Evolutionary conservation across 768 basidiomycete genomes (phyloP).

Genomic region (Pisolithus orientalis): DNA sequence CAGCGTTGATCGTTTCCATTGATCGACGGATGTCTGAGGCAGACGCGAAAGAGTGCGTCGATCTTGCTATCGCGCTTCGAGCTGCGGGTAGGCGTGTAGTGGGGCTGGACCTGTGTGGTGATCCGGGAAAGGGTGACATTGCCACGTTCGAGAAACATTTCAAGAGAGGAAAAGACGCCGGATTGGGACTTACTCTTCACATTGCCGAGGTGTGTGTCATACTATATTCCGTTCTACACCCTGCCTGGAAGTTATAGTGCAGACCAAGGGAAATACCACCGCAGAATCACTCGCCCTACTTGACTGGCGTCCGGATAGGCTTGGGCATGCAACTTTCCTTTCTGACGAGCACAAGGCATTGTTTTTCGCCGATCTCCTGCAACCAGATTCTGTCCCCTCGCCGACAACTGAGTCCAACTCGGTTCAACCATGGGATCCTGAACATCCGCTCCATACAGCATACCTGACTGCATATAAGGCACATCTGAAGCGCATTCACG

Average conservation of each 20-base stretch:
- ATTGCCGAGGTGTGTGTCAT: conserved; percentile 64
- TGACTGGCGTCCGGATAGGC: conserved; percentile 54
- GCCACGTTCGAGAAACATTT: conserved; percentile 45
- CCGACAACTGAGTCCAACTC: conserved; percentile 11
- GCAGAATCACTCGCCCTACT: conserved; percentile 59
- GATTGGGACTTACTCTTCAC: conserved; percentile 72
- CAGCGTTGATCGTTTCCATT: conserved; percentile 67
- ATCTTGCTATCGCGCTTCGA: conserved; percentile 49
- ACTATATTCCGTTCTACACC: background rate
- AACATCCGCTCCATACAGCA: conserved; percentile 17
- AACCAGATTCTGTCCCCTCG: conserved; percentile 1
- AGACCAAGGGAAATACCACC: conserved; percentile 44
- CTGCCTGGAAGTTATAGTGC: background rate
- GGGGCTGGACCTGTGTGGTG: conserved; percentile 77
- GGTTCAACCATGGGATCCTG: conserved; percentile 10
- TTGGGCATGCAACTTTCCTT: conserved; percentile 82
- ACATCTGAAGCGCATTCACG: conserved; percentile 16
- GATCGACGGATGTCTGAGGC: conserved; percentile 59
- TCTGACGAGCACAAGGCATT: conserved; percentile 49
- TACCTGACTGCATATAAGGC: conserved; percentile 19
- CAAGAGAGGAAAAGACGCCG: conserved; percentile 46
- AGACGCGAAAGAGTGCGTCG: conserved; percentile 50
- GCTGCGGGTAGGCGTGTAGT: conserved; percentile 56
- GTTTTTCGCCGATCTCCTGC: conserved; percentile 36
- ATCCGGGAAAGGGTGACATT: conserved; percentile 60